phyloP scores from a whole-genome alignment of 78 protist species.

The Cavenderia fasciculata region DNA sequence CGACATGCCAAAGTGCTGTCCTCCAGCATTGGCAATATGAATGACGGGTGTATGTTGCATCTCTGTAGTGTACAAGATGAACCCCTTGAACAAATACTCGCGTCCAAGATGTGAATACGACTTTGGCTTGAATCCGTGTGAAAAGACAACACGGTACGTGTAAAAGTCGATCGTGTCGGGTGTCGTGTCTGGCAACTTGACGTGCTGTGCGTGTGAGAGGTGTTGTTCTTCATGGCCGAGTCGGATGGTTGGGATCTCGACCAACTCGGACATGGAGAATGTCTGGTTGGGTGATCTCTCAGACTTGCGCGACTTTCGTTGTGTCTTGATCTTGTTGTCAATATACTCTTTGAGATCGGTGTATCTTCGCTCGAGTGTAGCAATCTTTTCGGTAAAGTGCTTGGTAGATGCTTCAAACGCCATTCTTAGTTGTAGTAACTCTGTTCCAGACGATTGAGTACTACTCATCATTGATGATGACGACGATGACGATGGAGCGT shows the following conservation, averaged over 20 bases:
- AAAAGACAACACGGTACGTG: neutral
- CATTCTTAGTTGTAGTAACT: neutral
- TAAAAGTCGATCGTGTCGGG: slow-evolving; percentile 6
- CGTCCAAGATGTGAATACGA: neutral
- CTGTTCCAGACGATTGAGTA: neutral
- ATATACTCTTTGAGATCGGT: neutral
- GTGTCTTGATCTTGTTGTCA: neutral
- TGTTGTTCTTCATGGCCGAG: too few species aligned
- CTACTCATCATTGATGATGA: neutral
- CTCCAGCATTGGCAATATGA: slow-evolving; percentile 3
- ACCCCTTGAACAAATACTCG: slow-evolving; percentile 8
- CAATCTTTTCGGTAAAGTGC: neutral
- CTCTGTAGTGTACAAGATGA: neutral
- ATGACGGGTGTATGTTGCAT: neutral
- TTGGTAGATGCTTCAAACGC: neutral
- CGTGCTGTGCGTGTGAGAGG: neutral
- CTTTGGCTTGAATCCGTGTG: neutral
- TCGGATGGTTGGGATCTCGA: neutral
- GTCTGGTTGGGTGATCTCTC: neutral
- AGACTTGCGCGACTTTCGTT: neutral
- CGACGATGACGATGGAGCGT: neutral
- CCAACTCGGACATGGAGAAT: neutral
- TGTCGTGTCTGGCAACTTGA: neutral
- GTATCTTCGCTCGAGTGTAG: neutral
- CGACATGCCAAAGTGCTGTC: slow-evolving; percentile 33